These are phyloP conservation scores for Mediolabrus comicus DNA, from an alignment of 108 stramenopile species.

Conservation along the genomic window DNA sequence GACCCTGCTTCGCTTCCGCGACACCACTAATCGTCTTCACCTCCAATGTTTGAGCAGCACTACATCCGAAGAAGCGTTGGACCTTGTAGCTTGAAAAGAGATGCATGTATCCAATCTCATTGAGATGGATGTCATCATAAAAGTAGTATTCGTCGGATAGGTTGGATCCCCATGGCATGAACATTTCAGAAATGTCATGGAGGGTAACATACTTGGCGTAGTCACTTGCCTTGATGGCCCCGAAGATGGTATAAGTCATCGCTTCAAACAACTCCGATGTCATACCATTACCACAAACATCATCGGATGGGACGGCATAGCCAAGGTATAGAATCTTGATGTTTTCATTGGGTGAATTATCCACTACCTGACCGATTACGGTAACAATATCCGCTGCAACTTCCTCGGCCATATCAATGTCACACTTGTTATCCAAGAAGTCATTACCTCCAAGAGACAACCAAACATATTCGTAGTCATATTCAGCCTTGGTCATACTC, in stretches of 20 bases:
- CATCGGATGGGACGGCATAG: background rate
- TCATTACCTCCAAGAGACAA: background rate
- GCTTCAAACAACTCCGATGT: background rate
- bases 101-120: background rate
- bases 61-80: background rate
- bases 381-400: background rate
- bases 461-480: background rate
- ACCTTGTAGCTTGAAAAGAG: background rate
- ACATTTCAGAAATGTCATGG: background rate
- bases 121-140: background rate
- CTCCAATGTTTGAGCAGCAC: background rate
- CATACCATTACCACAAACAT: background rate
- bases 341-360: background rate
- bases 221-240: background rate
- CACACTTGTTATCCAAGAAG: background rate
- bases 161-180: background rate
- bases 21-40: background rate
- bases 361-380: background rate
- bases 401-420: background rate
- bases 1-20: background rate
- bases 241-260: background rate
- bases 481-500: background rate
- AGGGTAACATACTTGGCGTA: background rate
- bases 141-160: background rate
- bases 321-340: background rate